phyloP scores from a whole-genome alignment of 306 rosid genomes.

The Malus orientalis region DNA sequence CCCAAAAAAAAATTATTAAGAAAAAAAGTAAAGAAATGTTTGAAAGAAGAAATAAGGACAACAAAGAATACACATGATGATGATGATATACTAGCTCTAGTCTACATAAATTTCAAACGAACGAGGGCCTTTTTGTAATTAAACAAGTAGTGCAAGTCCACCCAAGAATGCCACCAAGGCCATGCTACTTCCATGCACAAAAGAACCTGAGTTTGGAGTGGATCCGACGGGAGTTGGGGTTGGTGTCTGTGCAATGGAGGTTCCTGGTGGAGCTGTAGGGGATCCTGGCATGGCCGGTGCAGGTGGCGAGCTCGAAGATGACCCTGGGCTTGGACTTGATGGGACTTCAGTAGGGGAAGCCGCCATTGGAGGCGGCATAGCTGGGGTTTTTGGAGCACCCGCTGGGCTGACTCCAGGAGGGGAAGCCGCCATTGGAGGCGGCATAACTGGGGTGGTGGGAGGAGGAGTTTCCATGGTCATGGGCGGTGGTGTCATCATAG shows the following conservation, averaged over 20 bases:
- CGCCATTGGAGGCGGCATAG: neutral
- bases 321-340: neutral
- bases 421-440: neutral
- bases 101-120: conserved; percentile 7
- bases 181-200: conserved; percentile 27
- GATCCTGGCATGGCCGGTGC: neutral
- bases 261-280: neutral
- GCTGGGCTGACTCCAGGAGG: neutral
- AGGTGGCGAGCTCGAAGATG: conserved; percentile 8
- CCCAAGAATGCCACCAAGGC: conserved; percentile 25
- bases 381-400: neutral
- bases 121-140: neutral
- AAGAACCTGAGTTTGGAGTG: neutral
- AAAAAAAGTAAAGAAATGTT: neutral
- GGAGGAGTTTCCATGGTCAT: neutral
- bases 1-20: neutral
- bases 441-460: neutral
- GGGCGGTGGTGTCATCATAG: neutral
- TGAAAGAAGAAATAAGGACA: neutral
- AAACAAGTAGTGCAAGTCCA: conserved; percentile 27
- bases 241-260: neutral
- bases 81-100: neutral
- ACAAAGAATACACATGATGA: conserved; percentile 5
- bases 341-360: neutral
- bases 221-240: conserved; percentile 5